Evolutionary conservation across 2,329 filamentous ascomycete genomes (phyloP), one percentile per base, ranked within the genome.

Genomic region (Phoma sp.): DNA sequence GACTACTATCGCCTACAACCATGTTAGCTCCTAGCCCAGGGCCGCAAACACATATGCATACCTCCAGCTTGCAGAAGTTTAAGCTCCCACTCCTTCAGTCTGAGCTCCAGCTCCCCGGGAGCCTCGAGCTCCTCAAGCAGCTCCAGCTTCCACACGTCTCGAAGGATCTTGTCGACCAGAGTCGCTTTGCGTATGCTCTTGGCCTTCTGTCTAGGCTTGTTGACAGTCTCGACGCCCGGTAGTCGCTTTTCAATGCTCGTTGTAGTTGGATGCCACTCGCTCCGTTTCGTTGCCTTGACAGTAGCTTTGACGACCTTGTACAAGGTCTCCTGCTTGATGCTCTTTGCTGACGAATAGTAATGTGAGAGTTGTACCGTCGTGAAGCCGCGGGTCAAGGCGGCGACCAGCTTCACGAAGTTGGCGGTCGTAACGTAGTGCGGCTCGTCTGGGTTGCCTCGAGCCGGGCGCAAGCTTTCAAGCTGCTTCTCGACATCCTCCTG

Each of bases 81-180:
- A 25, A 71, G 47, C 43, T 75, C 70, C 72, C 72, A 75, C 6
- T 63, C 64, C 53, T 69, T 65, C 30, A 75, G 40, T 2, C 49
- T 49, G n/a, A 75, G 45, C 49, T 76, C 74, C 12, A 75, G 47
- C 54, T 75, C 71, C 15, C 73, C 73, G 20, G 66, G 57, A 0
- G 67, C 61, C 48, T 75, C 72, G 17, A 72, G 65, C 53, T 76
- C 73, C 42, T 76, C 73, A 14, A 74, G 55, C 18, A 72, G 47
- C 7, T 66, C 57, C 6, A 74, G 51, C 14, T 70, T 61, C 73
- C 73, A 76, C 3, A 66, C 52, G 29, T 64, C 61, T 25, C 69
- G 59, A n/a, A 76, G 56, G 23, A 76, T 74, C 33, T 67, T 66
- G 40, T 74, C 72, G 7, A 71, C 63, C 5, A 75, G 40, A 7